Base-by-base conservation (phyloP, 2,329 filamentous ascomycete species). In the Cladosporium sp. region DNA sequence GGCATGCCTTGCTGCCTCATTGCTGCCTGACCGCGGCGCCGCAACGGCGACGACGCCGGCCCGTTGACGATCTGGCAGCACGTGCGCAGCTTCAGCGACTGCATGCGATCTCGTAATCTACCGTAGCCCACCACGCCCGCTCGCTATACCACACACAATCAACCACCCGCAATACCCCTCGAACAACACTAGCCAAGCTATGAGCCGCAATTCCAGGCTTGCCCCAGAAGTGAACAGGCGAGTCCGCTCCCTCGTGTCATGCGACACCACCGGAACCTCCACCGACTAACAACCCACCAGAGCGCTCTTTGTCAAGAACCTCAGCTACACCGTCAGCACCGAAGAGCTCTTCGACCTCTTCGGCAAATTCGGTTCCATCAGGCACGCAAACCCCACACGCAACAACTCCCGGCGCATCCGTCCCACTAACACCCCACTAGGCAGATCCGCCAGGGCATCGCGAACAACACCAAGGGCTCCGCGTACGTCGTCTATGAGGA, bases 301-400 rank as follows among this genome's bases (percentile, higher is more conserved):
- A 85, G 92, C 93, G 86, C 88, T 98, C 79, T 97, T 97, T 83
- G 92, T 97, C 69, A 97, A 97, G 89, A 97, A 98, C 83, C 83
- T 97, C 79, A 95, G 91, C 86, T 97, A 96, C 83, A 95, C 95
- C 87, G 91, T 98, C 69, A 93, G 90, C 68, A 87, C 92, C 67
- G 91, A 96, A 76, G 91, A 97, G 76, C 84, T 98, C 62, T 98
- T 96, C 76, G 92, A 96, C 71, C 87, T 98, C 70, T 98, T 98
- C 77, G 91, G 89, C 72, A 95, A 95, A 77, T 96, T 95, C 72
- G 91, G 91, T 59, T 87, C 90, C 63, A 92, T 96, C 71, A 87
- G 90, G 89, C 93, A 85, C 66, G 48, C 40, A 13, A n/a, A 4
- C 48, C 31, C 31, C 31, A 13, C 35, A 6, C 11, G 35, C 11